phyloP scores from a whole-genome alignment of 23 red algal species.

The Chondrus crispus region DNA sequence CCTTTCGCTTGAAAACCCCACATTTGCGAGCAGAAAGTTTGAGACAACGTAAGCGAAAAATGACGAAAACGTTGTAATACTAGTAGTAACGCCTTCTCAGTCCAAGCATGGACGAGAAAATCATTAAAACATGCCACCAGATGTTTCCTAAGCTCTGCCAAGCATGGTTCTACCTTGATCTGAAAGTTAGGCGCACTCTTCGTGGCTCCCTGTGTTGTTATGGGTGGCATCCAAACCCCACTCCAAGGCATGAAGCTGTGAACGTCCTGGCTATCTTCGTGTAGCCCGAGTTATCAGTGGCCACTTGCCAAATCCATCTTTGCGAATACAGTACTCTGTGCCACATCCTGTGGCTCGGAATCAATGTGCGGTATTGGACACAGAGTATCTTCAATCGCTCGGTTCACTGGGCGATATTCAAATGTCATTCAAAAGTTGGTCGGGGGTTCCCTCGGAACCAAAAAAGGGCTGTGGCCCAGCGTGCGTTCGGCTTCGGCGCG shows the following conservation, averaged over 20 bases:
- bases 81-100: too few relatives aligned
- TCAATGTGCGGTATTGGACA: neutral
- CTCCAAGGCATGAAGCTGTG: neutral
- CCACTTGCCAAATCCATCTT: neutral
- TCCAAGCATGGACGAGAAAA: too few relatives aligned
- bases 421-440: neutral
- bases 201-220: neutral
- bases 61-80: too few relatives aligned
- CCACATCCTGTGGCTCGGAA: neutral
- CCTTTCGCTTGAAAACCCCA: neutral
- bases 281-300: neutral
- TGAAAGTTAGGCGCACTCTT: slow-evolving; percentile 1
- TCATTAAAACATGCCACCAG: neutral
- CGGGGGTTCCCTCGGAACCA: neutral
- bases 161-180: neutral
- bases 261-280: too few relatives aligned
- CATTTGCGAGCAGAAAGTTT: neutral
- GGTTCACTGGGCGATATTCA: neutral
- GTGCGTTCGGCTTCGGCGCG: neutral
- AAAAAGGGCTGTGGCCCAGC: neutral
- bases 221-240: neutral
- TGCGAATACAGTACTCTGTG: neutral
- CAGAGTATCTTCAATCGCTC: neutral
- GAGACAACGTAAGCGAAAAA: neutral
- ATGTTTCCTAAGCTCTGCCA: neutral